Percentiles rank a stretch among this genome's conserved stretches.
Conservation (phyloP, 2,329 filamentous ascomycete species). For the Aureobasidium uvarum region DNA sequence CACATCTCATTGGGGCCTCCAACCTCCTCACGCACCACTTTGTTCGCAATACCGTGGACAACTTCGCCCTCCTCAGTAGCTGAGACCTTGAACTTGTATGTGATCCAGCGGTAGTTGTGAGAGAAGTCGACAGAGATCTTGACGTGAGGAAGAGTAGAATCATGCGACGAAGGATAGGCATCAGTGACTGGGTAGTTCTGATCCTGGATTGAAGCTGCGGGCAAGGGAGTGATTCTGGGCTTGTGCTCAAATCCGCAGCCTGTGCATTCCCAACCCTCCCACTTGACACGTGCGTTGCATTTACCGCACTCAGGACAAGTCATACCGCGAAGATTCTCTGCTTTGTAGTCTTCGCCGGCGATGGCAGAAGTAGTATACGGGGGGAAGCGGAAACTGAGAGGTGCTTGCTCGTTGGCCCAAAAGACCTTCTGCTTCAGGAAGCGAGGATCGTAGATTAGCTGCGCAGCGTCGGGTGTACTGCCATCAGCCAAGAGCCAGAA, state of each 20-base stretch:
- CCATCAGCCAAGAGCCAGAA: conserved; percentile 56
- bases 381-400: conserved; percentile 33
- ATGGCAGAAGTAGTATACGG: conserved; percentile 42
- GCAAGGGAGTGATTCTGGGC: conserved; percentile 33
- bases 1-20: conserved; percentile 64
- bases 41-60: conserved; percentile 58
- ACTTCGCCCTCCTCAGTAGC: conserved; percentile 45
- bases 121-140: conserved; percentile 34
- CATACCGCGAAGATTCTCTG: conserved; percentile 60
- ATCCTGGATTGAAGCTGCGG: conserved; percentile 37
- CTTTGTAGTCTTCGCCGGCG: conserved; percentile 50
- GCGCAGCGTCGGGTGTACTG: conserved; percentile 36
- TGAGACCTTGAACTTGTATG: conserved; percentile 47
- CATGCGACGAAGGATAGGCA: conserved; percentile 38
- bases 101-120: conserved; percentile 45
- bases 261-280: conserved; percentile 62
- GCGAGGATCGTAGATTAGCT: conserved; percentile 53
- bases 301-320: conserved; percentile 63
- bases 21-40: conserved; percentile 50
- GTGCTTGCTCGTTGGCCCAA: conserved; percentile 43
- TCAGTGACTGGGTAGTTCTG: conserved; percentile 40
- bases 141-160: conserved; percentile 38
- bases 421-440: conserved; percentile 58
- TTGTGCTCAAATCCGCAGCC: conserved; percentile 51
- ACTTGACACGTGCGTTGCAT: conserved; percentile 60